A percentile compares a stretch with the other conserved stretches of the same genome.
These are phyloP conservation scores for Steccherinum ochraceum DNA, from an alignment of 768 basidiomycete genomes.

Conservation along the genomic window DNA sequence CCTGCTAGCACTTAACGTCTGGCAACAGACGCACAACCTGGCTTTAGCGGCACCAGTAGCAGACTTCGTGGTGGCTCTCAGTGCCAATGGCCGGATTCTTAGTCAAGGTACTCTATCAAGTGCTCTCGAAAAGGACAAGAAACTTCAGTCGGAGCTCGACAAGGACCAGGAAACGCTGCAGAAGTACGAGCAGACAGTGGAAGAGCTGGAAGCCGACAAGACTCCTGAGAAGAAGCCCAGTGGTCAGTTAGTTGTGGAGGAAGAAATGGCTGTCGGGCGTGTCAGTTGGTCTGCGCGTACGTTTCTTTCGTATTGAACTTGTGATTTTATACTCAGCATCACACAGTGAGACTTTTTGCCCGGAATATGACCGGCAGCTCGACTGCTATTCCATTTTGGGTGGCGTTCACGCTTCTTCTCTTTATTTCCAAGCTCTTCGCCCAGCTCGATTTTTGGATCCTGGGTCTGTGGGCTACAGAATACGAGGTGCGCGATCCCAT, in stretches of 20 bases:
- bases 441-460: conserved; percentile 31
- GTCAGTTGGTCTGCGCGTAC: conserved; percentile 40
- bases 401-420: conserved; percentile 9
- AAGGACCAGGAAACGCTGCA: conserved; percentile 9
- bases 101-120: conserved; percentile 8
- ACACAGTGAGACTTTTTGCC: conserved; percentile 25
- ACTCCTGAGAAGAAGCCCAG: conserved; percentile 18
- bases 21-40: conserved; percentile 28
- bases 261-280: conserved; percentile 56
- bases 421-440: conserved; percentile 14
- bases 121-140: conserved; percentile 6
- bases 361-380: conserved; percentile 18
- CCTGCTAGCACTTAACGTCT: no score
- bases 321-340: conserved; percentile 9
- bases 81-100: conserved; percentile 9
- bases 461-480: conserved; percentile 39
- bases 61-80: conserved; percentile 13
- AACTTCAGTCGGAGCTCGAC: conserved; percentile 6
- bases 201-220: conserved; percentile 1
- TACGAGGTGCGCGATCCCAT: conserved; percentile 26
- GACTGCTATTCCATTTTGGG: conserved; percentile 26
- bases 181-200: conserved; percentile 15
- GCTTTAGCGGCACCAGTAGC: conserved; percentile 12
- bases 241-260: conserved; percentile 55
- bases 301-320: conserved; percentile 6